Evolutionary conservation across 2,329 filamentous ascomycete genomes (phyloP), one percentile per base, ranked within the genome.

Genomic region (Hypoxylon sp.): DNA sequence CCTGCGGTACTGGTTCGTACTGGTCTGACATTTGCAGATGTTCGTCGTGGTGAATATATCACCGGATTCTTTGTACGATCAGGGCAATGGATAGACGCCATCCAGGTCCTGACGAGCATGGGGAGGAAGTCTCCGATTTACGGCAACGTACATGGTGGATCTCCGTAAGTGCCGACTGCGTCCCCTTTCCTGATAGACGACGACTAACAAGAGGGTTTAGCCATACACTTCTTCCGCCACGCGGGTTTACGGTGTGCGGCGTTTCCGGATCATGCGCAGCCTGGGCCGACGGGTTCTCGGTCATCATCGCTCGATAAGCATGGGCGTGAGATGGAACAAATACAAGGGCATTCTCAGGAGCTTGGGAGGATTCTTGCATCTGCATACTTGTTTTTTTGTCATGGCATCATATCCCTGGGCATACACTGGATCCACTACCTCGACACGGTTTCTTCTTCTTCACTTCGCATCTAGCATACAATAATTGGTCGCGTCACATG

Each of bases 211-310:
- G 15, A 15, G 52, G 6, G 20, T 13, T 1, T 67, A 97, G 94
- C 62, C 89, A 93, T 73, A 95, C 88, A 27, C 81, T 99, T 59
- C 90, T 98, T 66, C 92, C 94, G 48, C 95, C 95, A 9, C 83
- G 90, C 65, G 94, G 94, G 45, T 97, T 95, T 77, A 91, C 83
- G 64, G 88, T 98, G 70, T 93, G 90, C 60, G 95, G 95, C 57
- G 83, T 98, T 62, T 89, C 91, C 9, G 95, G 95, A 54, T 91
- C 90, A 48, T 91, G 87, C 69, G 92, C 83, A 31, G 73, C 83
- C 45, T 96, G 91, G 91, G 78, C 97, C 18, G 92, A 97, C 72
- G 90, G 90, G 3, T 91, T 97, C 73, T 89, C 90, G 7, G 80
- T 97, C 54, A 87, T 98, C 68, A 90, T 92, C 68, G 86, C 86